Conservation (phyloP, 345 rosid species). For the Aquilaria sinensis region DNA sequence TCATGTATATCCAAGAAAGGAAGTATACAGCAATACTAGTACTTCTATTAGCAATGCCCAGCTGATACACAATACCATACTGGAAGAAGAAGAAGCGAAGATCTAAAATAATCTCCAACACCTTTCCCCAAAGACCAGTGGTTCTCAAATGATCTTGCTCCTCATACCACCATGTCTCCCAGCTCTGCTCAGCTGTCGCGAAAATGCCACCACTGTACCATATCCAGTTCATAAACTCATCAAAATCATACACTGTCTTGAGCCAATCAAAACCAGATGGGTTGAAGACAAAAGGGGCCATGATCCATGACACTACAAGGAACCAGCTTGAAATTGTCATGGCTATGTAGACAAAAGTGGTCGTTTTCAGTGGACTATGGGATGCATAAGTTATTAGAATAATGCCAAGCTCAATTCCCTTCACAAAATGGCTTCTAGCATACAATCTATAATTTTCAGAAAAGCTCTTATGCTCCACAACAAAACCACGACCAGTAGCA, state of each 20-base stretch:
- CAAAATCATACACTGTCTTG: constrained; percentile 82
- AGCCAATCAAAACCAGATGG: constrained; percentile 95
- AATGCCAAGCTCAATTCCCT: constrained; percentile 83
- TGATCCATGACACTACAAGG: constrained; percentile 82
- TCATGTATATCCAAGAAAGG: constrained; percentile 64
- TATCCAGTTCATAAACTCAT: constrained; percentile 72
- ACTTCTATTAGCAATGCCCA: constrained; percentile 29
- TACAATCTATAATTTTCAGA: constrained; percentile 76
- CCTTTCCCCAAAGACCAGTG: constrained; percentile 61
- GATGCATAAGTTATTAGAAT: constrained; percentile 69
- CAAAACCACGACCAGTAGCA: constrained; percentile 94
- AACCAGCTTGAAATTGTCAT: constrained; percentile 86
- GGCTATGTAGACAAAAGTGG: constrained; percentile 57
- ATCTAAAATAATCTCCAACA: constrained; percentile 71
- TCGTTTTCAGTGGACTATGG: constrained; percentile 47
- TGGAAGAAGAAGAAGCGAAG: constrained; percentile 90
- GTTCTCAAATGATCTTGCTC: constrained; percentile 80
- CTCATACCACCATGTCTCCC: constrained; percentile 96
- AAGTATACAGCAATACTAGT: constrained; percentile 53
- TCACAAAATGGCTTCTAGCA: constrained; percentile 86
- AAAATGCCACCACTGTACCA: constrained; percentile 61
- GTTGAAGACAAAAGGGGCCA: constrained; percentile 82
- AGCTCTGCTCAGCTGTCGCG: constrained; percentile 63
- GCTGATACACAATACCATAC: constrained; percentile 76
- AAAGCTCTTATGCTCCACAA: constrained; percentile 78